Conservation (phyloP, 2,329 filamentous ascomycete species). For the Aspergillus sp. region DNA sequence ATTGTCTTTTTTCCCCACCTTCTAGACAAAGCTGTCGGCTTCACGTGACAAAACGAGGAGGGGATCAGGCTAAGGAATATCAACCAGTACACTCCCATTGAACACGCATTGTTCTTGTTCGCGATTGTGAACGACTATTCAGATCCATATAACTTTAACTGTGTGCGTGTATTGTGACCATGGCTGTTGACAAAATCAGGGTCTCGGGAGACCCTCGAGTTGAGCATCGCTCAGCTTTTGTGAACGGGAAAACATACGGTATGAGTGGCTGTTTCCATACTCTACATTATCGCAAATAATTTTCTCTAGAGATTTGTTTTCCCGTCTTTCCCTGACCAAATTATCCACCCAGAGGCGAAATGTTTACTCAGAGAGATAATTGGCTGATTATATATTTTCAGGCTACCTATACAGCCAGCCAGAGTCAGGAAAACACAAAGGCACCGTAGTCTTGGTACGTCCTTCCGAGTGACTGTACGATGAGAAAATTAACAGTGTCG, state of each 20-base stretch:
- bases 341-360: too few relatives aligned
- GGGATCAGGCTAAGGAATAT: background rate
- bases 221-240: constrained; percentile 59
- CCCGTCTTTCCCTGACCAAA: background rate
- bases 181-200: constrained; percentile 62
- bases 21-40: constrained; percentile 1
- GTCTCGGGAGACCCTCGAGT: constrained; percentile 66
- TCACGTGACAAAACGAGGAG: constrained; percentile 21
- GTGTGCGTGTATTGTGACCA: constrained; percentile 22
- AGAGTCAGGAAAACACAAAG: constrained; percentile 42
- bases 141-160: background rate
- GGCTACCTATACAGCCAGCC: constrained; percentile 57
- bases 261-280: constrained; percentile 17
- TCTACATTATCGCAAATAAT: background rate
- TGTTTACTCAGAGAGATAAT: background rate
- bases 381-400: constrained; percentile 21
- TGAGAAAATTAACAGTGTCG: background rate
- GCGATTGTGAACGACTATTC: background rate
- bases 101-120: background rate
- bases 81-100: background rate
- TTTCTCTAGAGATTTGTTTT: background rate
- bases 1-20: background rate
- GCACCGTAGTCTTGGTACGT: constrained; percentile 56
- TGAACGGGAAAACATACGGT: constrained; percentile 72
- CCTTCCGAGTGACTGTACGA: background rate